Base-by-base conservation (phyloP, 257 asterid species). In the Henckelia pumila region DNA sequence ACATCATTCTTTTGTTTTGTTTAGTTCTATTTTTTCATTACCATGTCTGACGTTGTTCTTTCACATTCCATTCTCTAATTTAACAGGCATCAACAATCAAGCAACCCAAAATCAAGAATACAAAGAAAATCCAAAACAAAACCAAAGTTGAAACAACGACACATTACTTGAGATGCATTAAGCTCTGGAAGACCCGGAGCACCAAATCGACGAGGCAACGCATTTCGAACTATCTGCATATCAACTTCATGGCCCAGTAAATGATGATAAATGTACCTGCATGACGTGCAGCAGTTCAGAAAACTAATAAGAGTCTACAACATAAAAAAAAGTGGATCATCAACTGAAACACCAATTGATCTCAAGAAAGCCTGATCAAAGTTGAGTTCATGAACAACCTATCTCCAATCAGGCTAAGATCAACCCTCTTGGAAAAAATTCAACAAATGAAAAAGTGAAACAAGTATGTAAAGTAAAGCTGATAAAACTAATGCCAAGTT, bases 101-200 rank as follows among this genome's bases (percentile, higher is more conserved):
- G 64, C 61, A 50, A 29, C 63, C 62, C 26, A 25, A 21, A 19
- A 61, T 37, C 63, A 49, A 70, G 53, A 62, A 35, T 6, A 25
- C 68, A 20, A 40, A 70, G 59, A 33, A 50, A 24, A 53, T 37
- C 25, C 37, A 20, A 61, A 26, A 29, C 9, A 67, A 22, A 26
- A 33, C 19, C 22, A 37, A 47, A 57, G 70, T 50, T 59, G 56
- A 49, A 33, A 63, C 63, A 21, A 52, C 16, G 22, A 21, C 58
- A 66, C 69, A 79, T 62, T 85, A 91, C 99, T 83, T 94, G 99
- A 79, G 99, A 94, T 67, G 98, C 99, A 68, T 94, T 94, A 50
- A 94, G 96, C 76, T 91, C 96, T 13, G 98, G 99, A 77, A 94
- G 98, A 58, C 97, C 98, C 0, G 98, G 98, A 7, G 99, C 99